phyloP scores from a whole-genome alignment of 768 basidiomycete species.

The button mushroom (Agaricus bisporus) region DNA sequence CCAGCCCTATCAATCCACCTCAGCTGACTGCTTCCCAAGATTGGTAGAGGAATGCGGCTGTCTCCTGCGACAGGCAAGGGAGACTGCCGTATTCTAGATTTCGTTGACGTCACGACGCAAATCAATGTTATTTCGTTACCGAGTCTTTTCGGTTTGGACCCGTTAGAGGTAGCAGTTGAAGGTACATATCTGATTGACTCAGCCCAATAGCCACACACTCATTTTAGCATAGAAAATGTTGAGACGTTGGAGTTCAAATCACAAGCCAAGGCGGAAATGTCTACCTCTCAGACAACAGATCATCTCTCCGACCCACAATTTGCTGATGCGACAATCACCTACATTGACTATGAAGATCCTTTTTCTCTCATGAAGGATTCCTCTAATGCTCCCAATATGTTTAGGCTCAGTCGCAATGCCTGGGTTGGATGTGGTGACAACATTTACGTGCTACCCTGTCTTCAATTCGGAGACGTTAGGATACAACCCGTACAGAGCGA shows the following conservation, averaged over 20 bases:
- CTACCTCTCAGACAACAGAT: not conserved
- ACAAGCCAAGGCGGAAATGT: not conserved
- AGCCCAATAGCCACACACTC: conserved; percentile 5
- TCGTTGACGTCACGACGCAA: conserved; percentile 71
- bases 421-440: conserved; percentile 80
- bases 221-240: not conserved
- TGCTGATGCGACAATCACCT: conserved; percentile 46
- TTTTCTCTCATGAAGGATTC: conserved; percentile 48
- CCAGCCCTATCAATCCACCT: not conserved
- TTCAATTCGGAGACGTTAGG: conserved; percentile 8
- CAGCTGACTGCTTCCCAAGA: conserved; percentile 38
- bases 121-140: conserved; percentile 77
- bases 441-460: conserved; percentile 50
- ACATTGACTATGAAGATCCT: conserved; percentile 72
- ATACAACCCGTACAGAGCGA: conserved; percentile 1
- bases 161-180: conserved; percentile 54
- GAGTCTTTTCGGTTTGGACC: conserved; percentile 80
- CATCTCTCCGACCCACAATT: not conserved
- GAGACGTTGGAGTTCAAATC: conserved; percentile 6
- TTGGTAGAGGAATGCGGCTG: conserved; percentile 87
- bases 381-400: conserved; percentile 50
- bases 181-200: conserved; percentile 33
- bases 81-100: conserved; percentile 87
- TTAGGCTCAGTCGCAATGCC: conserved; percentile 47
- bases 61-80: conserved; percentile 75